Percentiles rank a stretch among this genome's conserved stretches.
Conservation (phyloP, 257 asterid species). For the Fraxinus excelsior region DNA sequence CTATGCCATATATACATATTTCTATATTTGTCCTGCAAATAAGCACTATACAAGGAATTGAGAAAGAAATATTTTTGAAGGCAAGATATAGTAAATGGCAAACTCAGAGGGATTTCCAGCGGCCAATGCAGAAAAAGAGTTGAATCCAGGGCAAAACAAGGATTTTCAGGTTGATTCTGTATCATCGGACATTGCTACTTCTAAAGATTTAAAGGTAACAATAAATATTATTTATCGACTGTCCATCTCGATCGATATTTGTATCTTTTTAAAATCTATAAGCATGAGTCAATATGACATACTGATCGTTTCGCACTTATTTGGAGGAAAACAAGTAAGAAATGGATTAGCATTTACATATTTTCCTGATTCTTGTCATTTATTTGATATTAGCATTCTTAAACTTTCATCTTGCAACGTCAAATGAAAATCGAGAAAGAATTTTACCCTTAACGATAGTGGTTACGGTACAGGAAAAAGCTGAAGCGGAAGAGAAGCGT, state of each 20-base stretch:
- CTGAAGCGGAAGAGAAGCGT: conserved; percentile 28
- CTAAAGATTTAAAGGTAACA: conserved; percentile 48
- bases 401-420: too few species aligned
- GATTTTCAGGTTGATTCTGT: conserved; percentile 57
- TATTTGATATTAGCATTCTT: too few species aligned
- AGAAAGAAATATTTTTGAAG: neutral
- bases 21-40: neutral
- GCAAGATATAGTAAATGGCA: conserved; percentile 37
- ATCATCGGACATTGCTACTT: conserved; percentile 50
- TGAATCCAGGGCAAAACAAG: conserved; percentile 57
- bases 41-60: neutral
- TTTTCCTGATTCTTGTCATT: neutral
- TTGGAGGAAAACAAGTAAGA: too few species aligned
- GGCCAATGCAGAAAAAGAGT: conserved; percentile 53
- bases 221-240: neutral
- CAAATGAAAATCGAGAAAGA: neutral
- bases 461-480: conserved; percentile 35
- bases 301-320: too few species aligned
- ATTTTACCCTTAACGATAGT: neutral
- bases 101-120: conserved; percentile 55
- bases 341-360: too few species aligned
- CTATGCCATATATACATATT: neutral
- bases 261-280: neutral
- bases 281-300: too few species aligned
- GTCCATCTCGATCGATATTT: too few species aligned